Percentiles rank a stretch among this genome's conserved stretches.
phyloP scores from a whole-genome alignment of 148 eudicot genomes.

The Spergularia marina region DNA sequence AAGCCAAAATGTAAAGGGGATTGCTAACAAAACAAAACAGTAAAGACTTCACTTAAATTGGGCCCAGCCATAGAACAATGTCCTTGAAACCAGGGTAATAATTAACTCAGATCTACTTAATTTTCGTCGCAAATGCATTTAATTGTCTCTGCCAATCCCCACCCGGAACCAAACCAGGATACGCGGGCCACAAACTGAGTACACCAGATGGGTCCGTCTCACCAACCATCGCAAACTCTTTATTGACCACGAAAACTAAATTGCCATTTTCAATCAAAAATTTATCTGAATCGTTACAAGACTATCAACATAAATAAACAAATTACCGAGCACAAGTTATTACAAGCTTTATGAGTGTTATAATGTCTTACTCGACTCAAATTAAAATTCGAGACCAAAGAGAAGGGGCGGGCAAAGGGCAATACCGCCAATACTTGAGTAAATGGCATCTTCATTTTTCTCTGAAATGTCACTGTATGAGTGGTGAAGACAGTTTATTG shows the following conservation, averaged over 20 bases:
- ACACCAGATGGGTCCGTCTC: conserved; percentile 1
- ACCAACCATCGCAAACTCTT: background rate
- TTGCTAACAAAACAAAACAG: background rate
- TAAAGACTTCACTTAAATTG: background rate
- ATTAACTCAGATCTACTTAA: background rate
- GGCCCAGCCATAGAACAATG: background rate
- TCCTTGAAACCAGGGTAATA: background rate
- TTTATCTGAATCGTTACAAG: no score
- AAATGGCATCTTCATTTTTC: no score
- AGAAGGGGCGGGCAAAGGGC: no score
- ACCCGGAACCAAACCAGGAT: background rate
- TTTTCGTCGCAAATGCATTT: background rate
- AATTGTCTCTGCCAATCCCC: background rate
- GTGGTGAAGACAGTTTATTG: no score
- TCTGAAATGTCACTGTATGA: no score
- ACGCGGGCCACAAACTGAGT: background rate
- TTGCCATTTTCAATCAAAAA: no score
- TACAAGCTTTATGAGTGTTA: no score
- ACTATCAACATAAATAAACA: background rate
- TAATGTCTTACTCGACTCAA: no score
- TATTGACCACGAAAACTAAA: background rate
- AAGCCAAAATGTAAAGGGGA: background rate
- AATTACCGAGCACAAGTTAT: background rate
- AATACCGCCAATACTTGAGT: no score
- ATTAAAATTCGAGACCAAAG: no score